These are phyloP conservation scores for Diaporthe vaccinii DNA, from an alignment of 2,329 filamentous ascomycete genomes.

Conservation along the genomic window DNA sequence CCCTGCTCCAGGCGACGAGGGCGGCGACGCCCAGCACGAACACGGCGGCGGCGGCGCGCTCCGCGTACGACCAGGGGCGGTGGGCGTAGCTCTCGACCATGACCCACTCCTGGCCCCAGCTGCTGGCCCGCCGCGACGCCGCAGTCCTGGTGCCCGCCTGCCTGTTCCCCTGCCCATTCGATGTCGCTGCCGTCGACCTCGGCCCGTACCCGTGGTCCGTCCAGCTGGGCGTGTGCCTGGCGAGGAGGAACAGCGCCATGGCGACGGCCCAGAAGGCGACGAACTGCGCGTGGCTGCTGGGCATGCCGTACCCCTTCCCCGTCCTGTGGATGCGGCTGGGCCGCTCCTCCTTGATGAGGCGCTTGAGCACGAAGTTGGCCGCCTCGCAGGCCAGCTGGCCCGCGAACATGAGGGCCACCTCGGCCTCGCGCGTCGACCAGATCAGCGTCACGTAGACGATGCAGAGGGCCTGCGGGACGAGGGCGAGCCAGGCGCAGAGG, in stretches of 20 bases:
- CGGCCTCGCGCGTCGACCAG: conserved; percentile 91
- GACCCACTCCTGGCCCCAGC: conserved; percentile 40
- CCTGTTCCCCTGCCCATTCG: neutral
- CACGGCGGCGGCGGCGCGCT: conserved; percentile 69
- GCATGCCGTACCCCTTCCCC: conserved; percentile 98
- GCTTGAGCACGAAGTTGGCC: conserved; percentile 90
- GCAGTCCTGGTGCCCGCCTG: neutral
- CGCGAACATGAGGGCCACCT: conserved; percentile 89
- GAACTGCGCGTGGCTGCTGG: conserved; percentile 93
- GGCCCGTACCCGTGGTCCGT: conserved; percentile 26
- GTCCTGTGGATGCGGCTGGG: conserved; percentile 84
- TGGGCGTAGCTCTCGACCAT: conserved; percentile 54
- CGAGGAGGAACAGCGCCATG: conserved; percentile 84
- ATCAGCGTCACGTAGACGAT: conserved; percentile 91
- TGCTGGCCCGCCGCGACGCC: neutral
- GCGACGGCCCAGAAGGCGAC: conserved; percentile 91
- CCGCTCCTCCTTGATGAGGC: conserved; percentile 91
- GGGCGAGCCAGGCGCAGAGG: conserved; percentile 91
- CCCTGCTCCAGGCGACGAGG: conserved; percentile 82
- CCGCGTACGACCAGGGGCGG: conserved; percentile 70
- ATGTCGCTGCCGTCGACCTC: conserved; percentile 20
- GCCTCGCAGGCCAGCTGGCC: conserved; percentile 94
- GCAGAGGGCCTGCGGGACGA: conserved; percentile 91
- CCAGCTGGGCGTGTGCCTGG: conserved; percentile 77
- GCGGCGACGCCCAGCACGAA: conserved; percentile 73